Conservation (phyloP, 2,329 filamentous ascomycete genomes). For the Aspergillus fumigatiaffinis region DNA sequence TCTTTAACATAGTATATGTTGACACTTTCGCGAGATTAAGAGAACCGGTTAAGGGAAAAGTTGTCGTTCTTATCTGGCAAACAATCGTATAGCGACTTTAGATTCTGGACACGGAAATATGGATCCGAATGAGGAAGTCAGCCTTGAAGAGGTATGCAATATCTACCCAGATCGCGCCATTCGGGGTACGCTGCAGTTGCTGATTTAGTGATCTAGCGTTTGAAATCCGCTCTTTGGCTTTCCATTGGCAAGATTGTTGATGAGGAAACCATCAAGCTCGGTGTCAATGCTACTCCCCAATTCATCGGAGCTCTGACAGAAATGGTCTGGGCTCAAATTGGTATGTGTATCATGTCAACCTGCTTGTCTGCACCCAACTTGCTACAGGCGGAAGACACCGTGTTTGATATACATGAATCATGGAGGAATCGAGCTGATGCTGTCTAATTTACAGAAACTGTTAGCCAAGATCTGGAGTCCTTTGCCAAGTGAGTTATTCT, state of each 20-base stretch:
- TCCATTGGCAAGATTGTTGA: slow-evolving; percentile 84
- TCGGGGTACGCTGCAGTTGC: background rate
- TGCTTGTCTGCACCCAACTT: background rate
- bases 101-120: slow-evolving; percentile 7
- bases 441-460: slow-evolving; percentile 41
- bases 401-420: background rate
- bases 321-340: slow-evolving; percentile 81
- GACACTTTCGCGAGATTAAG: background rate
- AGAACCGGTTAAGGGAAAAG: background rate
- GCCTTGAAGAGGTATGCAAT: slow-evolving; percentile 32
- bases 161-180: background rate
- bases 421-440: slow-evolving; percentile 5
- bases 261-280: slow-evolving; percentile 67
- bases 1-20: background rate
- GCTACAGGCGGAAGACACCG: background rate
- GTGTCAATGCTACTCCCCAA: slow-evolving; percentile 84
- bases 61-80: background rate
- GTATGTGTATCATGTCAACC: slow-evolving; percentile 44
- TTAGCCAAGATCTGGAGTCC: slow-evolving; percentile 59
- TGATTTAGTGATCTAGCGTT: slow-evolving; percentile 51
- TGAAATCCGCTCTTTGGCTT: slow-evolving; percentile 83
- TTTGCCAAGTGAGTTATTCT: slow-evolving; percentile 51
- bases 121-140: slow-evolving; percentile 27
- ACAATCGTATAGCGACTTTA: background rate
- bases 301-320: slow-evolving; percentile 85